These are phyloP conservation scores for Calonectria crousiana DNA, from an alignment of 2,329 filamentous ascomycete genomes.

Conservation along the genomic window DNA sequence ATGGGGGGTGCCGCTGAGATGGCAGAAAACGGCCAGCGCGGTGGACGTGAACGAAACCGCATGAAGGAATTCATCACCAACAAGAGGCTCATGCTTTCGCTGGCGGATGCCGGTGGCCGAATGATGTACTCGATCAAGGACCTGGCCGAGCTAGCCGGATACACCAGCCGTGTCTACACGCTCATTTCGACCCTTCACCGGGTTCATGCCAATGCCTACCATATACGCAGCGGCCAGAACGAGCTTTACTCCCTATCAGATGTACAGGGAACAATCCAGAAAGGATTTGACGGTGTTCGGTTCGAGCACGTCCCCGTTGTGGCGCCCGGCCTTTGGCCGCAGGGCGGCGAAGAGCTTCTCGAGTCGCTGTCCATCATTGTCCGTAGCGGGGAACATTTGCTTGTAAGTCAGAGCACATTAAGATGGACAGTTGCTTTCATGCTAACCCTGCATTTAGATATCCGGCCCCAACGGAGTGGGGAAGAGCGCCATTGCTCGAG, in stretches of 20 bases:
- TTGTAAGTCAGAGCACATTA: constrained; percentile 60
- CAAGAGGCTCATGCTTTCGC: constrained; percentile 96
- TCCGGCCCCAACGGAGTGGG: constrained; percentile 96
- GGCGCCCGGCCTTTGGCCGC: constrained; percentile 87
- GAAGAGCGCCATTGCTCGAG: constrained; percentile 88
- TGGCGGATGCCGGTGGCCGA: constrained; percentile 93
- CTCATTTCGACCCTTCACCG: constrained; percentile 94
- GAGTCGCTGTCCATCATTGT: constrained; percentile 92
- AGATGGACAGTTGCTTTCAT: not conserved
- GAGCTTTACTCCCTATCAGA: constrained; percentile 93
- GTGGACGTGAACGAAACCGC: constrained; percentile 80
- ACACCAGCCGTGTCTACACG: constrained; percentile 96
- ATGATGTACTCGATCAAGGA: constrained; percentile 99
- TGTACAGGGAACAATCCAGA: constrained; percentile 92
- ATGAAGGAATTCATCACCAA: constrained; percentile 99
- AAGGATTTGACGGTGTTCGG: constrained; percentile 93
- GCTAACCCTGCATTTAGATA: constrained; percentile 63
- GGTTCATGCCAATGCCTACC: constrained; percentile 91
- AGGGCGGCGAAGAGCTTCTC: constrained; percentile 90
- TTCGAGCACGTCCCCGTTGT: constrained; percentile 95
- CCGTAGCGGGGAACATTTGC: constrained; percentile 88
- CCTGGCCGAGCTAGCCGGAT: constrained; percentile 92
- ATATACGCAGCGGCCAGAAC: constrained; percentile 72
- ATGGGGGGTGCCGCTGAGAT: constrained; percentile 80
- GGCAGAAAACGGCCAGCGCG: constrained; percentile 60